Conservation (phyloP, 768 basidiomycete species). For the Serendipita indica region DNA sequence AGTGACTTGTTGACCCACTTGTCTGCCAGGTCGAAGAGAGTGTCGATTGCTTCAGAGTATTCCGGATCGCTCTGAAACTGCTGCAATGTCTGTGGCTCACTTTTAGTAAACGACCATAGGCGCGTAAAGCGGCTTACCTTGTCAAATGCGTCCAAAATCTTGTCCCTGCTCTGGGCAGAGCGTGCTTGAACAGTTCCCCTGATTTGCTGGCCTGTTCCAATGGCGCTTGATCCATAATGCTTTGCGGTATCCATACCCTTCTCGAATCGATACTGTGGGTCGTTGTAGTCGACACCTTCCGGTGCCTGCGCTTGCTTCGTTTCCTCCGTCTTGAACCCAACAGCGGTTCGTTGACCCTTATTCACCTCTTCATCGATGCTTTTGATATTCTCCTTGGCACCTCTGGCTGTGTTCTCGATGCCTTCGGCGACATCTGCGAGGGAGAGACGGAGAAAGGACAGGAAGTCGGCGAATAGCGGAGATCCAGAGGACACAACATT, state of each 20-base stretch:
- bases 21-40: slow-evolving; percentile 40
- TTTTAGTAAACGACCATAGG: neutral
- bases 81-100: slow-evolving; percentile 37
- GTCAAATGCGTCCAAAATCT: slow-evolving; percentile 38
- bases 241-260: slow-evolving; percentile 53
- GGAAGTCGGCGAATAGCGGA: slow-evolving; percentile 43
- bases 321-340: slow-evolving; percentile 35
- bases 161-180: slow-evolving; percentile 27
- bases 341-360: slow-evolving; percentile 40
- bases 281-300: slow-evolving; percentile 27
- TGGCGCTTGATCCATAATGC: slow-evolving; percentile 38
- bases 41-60: slow-evolving; percentile 42
- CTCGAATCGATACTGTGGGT: slow-evolving; percentile 43
- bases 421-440: slow-evolving; percentile 52
- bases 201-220: slow-evolving; percentile 37
- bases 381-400: slow-evolving; percentile 38
- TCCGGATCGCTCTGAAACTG: slow-evolving; percentile 46
- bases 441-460: slow-evolving; percentile 47
- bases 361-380: slow-evolving; percentile 44
- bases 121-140: slow-evolving; percentile 26
- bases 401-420: slow-evolving; percentile 36
- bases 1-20: slow-evolving; percentile 41
- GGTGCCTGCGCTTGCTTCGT: slow-evolving; percentile 30
- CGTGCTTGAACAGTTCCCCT: slow-evolving; percentile 31
- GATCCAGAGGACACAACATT: slow-evolving; percentile 33